Evolutionary conservation across 441 rosid species (phyloP), one percentile per base, ranked within the genome.

Genomic region (Erysimum pusillum): DNA sequence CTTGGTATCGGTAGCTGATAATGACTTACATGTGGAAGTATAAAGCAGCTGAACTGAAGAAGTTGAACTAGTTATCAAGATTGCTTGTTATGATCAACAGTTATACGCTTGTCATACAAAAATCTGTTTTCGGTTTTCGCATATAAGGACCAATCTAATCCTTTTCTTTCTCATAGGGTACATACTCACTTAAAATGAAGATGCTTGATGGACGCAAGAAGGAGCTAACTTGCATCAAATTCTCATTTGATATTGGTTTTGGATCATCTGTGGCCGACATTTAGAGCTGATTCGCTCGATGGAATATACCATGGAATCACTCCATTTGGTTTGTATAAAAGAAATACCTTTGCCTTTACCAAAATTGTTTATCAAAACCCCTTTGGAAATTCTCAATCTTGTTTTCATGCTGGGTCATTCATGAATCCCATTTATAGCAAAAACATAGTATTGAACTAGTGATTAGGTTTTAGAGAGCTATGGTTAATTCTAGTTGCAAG

Each of bases 181-280:
- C 96, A 6, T 95, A 92, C 87, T 70, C 96, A 41, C 91, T 95
- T 28, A 88, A 84, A 67, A 94, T 94, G 99, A 91, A 82, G 88
- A 93, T 95, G 97, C 36, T 72, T 15, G 91, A 88, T 48, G 83
- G 75, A 32, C 74, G 77, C 28, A 81, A 85, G 22, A 34, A 71
- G 38, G 85, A 88, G 83, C 75, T 95, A 67, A 89, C 99, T 65
- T 95, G 99, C 87, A 93, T 93, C 69, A 63, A 68, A 49, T 95
- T 95, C 63, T 89, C 80, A 76, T 95, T 95, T 80, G 59, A 42
- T 51, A 90, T 95, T 22, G 95, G 96, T 34, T 85, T 91, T 28
- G 83, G 67, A 72, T 82, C 96, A 35, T 81, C 90, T 1, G 80
- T 90, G 42, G 84, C 91, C 18, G 96, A 89, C 49, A 87, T 67